Evolutionary conservation across 441 rosid species (phyloP).

Genomic region (Syzygium malaccense): DNA sequence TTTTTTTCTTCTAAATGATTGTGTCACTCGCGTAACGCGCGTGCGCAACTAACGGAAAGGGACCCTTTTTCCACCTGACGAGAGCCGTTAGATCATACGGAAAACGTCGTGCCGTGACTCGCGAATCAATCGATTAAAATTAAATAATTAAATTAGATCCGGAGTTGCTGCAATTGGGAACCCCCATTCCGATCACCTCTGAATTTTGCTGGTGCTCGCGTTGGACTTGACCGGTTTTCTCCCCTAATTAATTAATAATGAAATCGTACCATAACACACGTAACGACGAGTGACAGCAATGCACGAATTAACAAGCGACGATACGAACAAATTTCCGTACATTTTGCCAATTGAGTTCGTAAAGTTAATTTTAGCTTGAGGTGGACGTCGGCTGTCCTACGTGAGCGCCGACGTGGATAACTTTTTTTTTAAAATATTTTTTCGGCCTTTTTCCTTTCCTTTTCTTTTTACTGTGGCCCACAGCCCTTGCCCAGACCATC

Average conservation of each 20-base stretch:
- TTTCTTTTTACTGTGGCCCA: no score
- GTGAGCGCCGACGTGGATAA: accelerated
- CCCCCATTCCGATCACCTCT: not conserved
- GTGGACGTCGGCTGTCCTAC: no score
- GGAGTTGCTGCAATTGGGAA: not conserved
- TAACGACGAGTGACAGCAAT: not conserved
- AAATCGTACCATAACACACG: not conserved
- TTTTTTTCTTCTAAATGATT: no score
- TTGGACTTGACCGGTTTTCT: not conserved
- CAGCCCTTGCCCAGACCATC: no score
- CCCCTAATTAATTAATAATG: not conserved
- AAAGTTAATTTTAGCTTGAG: accelerated
- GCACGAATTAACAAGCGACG: not conserved
- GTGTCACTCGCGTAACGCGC: not conserved
- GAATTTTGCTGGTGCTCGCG: not conserved
- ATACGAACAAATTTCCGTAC: no score
- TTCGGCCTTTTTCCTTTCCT: no score
- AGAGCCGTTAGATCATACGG: not conserved
- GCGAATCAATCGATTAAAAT: not conserved
- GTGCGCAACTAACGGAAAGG: not conserved
- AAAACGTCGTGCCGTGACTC: not conserved
- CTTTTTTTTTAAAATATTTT: no score
- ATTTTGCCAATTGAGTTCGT: no score
- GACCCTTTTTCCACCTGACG: not conserved
- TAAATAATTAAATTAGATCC: not conserved